Conservation (phyloP, 2,329 filamentous ascomycete genomes). For the Talaromyces islandicus region DNA sequence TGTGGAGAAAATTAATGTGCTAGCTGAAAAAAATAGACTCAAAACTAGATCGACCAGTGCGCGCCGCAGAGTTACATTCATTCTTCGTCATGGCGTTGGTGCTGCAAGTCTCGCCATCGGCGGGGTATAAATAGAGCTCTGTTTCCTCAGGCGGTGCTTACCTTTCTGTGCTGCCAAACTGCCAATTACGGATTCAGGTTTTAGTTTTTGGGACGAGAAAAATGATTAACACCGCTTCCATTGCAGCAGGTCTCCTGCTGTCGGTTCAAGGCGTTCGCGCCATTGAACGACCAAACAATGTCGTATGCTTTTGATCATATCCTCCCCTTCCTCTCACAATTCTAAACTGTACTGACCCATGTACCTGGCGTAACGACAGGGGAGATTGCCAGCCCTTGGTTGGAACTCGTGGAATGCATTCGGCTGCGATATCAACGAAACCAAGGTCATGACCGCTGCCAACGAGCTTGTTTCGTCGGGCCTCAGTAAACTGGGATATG, state of each 20-base stretch:
- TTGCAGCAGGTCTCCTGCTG: slow-evolving; percentile 12
- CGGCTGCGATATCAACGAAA: slow-evolving; percentile 42
- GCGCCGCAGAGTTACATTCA: not conserved
- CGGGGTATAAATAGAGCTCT: not conserved
- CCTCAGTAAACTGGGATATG: slow-evolving; percentile 44
- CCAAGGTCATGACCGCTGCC: slow-evolving; percentile 42
- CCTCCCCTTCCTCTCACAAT: not conserved
- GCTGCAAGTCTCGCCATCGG: not conserved
- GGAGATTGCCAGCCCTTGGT: slow-evolving; percentile 30
- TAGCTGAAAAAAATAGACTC: not conserved
- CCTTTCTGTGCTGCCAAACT: not conserved
- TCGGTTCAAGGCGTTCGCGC: slow-evolving; percentile 16
- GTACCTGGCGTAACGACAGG: slow-evolving; percentile 12
- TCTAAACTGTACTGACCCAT: not conserved
- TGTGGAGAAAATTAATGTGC: not conserved
- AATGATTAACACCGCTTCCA: not conserved
- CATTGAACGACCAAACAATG: slow-evolving; percentile 20
- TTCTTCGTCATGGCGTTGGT: not conserved
- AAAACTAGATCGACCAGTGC: not conserved
- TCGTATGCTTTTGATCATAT: slow-evolving; percentile 16
- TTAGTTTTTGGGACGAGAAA: not conserved
- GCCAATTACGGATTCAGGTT: not conserved
- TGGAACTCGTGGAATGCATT: slow-evolving; percentile 45
- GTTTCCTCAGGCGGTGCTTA: not conserved
- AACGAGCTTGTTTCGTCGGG: slow-evolving; percentile 41